A percentile compares a stretch with the other conserved stretches of the same genome.
phyloP scores from a whole-genome alignment of 2,329 filamentous ascomycete species.

The Cryphonectria japonica region DNA sequence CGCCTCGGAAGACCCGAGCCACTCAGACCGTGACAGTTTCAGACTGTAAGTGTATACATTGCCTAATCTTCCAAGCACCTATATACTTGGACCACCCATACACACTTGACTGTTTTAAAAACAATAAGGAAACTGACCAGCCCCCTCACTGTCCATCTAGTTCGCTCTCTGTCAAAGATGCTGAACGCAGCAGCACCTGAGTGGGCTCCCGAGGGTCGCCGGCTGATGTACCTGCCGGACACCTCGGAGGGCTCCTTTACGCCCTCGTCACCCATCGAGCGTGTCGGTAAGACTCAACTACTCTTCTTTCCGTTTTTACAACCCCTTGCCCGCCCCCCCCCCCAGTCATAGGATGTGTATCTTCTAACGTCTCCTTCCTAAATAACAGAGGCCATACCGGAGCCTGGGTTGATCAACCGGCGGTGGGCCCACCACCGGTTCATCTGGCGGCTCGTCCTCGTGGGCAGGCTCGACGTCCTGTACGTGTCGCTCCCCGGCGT shows the following conservation, averaged over 20 bases:
- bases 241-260: neutral
- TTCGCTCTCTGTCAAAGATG: neutral
- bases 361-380: neutral
- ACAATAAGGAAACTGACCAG: neutral
- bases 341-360: too few species aligned
- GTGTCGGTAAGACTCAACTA: neutral
- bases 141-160: neutral
- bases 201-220: neutral
- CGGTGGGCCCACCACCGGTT: neutral
- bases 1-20: neutral
- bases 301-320: neutral
- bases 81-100: neutral
- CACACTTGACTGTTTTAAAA: neutral
- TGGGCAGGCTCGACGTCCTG: neutral
- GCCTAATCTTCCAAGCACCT: neutral
- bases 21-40: neutral
- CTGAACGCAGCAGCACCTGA: neutral
- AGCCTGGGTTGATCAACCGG: neutral
- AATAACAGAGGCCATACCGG: neutral
- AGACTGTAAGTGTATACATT: neutral
- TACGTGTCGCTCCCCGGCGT: neutral
- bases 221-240: neutral
- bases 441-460: neutral
- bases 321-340: too few species aligned
- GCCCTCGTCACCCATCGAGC: neutral